Evolutionary conservation across 305 asterid species (phyloP).

Genomic region (Nicotiana rustica): DNA sequence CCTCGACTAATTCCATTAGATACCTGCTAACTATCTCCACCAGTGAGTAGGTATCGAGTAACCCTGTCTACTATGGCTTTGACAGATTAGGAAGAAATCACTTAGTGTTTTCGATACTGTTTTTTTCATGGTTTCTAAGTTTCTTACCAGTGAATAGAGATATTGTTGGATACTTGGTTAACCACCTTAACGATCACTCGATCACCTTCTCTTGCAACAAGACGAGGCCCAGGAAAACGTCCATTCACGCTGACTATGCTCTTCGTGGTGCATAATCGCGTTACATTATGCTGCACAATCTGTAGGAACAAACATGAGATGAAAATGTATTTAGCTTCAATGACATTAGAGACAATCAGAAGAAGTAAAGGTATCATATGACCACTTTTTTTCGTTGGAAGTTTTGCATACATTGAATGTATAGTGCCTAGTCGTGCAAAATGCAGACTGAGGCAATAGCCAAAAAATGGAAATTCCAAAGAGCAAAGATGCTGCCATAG

Average conservation of each 20-base stretch:
- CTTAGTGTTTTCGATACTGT: not conserved
- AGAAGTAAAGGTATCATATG: not conserved
- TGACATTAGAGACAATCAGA: not conserved
- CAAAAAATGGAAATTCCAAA: constrained; percentile 43
- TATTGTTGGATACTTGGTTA: constrained; percentile 59
- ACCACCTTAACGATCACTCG: constrained; percentile 53
- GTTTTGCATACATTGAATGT: constrained; percentile 57
- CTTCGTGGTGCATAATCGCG: constrained; percentile 61
- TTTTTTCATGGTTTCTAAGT: not conserved
- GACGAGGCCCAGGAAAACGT: constrained; percentile 60
- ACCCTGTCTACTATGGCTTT: too few relatives aligned
- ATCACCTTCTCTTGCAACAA: constrained; percentile 64
- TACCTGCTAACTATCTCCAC: too few relatives aligned
- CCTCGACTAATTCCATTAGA: too few relatives aligned
- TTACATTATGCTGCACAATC: constrained; percentile 58
- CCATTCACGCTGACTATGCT: constrained; percentile 63
- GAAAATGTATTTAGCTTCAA: not conserved
- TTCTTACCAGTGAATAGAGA: constrained; percentile 62
- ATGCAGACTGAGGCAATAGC: constrained; percentile 49
- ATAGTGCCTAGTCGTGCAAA: constrained; percentile 58
- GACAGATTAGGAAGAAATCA: too few relatives aligned
- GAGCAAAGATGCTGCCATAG: constrained; percentile 42
- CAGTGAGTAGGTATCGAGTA: too few relatives aligned
- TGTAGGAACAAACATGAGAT: constrained; percentile 21
- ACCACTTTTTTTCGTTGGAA: not conserved